Base-by-base conservation (phyloP, 225 moss, liverwort and hornwort genomes). In the Straminergon stramineum region DNA sequence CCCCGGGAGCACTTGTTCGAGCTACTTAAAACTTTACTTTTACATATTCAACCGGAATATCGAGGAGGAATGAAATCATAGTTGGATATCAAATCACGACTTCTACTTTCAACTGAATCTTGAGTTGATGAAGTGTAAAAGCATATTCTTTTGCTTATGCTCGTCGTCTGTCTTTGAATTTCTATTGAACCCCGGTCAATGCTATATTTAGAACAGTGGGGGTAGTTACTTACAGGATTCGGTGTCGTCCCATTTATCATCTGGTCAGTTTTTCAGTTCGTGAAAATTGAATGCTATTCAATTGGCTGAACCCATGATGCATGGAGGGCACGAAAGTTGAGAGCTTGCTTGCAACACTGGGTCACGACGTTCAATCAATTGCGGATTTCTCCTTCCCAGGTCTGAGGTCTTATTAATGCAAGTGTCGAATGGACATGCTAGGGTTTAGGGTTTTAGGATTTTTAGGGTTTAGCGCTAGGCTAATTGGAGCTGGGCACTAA, bases 1-100 rank as follows among this genome's bases (percentile, higher is more conserved):
- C 91, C 89, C 87, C 90, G 87, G 89, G 89, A 91, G 91, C 89
- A 91, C 0, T 7, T 18, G 4, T 5, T 45, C 41, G 14, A 4
- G 9, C 2, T 9, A 31, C 13, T 11, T 17, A 12, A 24, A 4
- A 6, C 9, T 7, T 26, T 3, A 1, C 6, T 57, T 17, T n/a
- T 17, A 7, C 2, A n/a, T 79, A n/a, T 26, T 16, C 11, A 37
- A 24, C 56, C 15, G 19, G 22, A 53, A 18, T 78, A 23, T 37
- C 35, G 52, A 45, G 73, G 73, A 77, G 34, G 34, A 35, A 15
- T 56, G 55, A 78, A 55, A 77, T 53, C 23, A 35, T 19, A 9
- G 9, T 27, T 14, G 39, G 23, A 39, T 30, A 48, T 4, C 48
- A 48, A 45, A 45, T 48, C 31, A 6, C 75, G 32, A 20, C 52